Conservation (phyloP, 306 rosid genomes). For the Begonia fuchsioides region DNA sequence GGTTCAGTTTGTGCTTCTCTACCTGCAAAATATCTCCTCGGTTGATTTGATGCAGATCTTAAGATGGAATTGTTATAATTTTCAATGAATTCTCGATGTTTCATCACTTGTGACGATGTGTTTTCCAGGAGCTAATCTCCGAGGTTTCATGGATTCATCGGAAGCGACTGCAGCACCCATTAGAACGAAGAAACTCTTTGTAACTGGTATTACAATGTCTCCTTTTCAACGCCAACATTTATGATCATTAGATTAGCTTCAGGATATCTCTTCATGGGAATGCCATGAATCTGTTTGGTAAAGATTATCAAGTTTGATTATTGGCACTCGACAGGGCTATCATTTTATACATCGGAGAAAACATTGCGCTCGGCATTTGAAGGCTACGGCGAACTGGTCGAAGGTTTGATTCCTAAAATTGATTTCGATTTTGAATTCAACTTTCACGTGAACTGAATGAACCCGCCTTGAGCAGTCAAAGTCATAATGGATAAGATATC, state of each 20-base stretch:
- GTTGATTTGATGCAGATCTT: too few species aligned
- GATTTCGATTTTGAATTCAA: background rate
- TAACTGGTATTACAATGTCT: constrained; percentile 23
- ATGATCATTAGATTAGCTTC: background rate
- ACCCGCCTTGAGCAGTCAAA: constrained; percentile 32
- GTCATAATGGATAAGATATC: constrained; percentile 84
- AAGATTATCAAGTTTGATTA: too few species aligned
- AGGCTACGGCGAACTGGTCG: constrained; percentile 71
- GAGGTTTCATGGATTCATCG: constrained; percentile 10
- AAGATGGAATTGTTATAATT: too few species aligned
- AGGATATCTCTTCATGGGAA: too few species aligned
- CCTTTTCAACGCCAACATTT: too few species aligned
- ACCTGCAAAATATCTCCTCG: too few species aligned
- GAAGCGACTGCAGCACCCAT: constrained; percentile 19
- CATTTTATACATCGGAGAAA: constrained; percentile 63
- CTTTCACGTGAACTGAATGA: background rate
- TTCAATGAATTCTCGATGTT: too few species aligned
- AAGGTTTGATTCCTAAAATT: constrained; percentile 25
- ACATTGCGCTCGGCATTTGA: constrained; percentile 72
- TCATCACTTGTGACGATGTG: background rate
- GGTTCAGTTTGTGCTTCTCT: too few species aligned
- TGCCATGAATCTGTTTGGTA: too few species aligned
- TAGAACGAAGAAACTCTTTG: constrained; percentile 38
- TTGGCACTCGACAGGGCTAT: constrained; percentile 48
- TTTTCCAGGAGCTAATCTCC: constrained; percentile 19